Evolutionary conservation across 106 monocot species (phyloP).

Genomic region (Dendrobium nobile): DNA sequence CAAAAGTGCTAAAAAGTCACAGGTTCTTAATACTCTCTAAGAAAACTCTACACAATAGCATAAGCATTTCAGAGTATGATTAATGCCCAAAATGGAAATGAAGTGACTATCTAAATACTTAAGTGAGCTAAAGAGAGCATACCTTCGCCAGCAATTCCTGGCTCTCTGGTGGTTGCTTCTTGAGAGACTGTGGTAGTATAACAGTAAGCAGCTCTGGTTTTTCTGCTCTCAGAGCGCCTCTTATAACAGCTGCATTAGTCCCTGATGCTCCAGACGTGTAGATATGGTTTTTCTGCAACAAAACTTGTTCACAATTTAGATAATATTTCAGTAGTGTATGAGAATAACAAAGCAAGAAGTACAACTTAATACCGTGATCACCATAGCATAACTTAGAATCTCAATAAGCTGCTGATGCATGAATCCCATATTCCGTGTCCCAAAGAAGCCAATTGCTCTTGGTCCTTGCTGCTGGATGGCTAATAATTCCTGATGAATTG

Average conservation of each 20-base stretch:
- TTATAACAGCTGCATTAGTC: slow-evolving; percentile 97
- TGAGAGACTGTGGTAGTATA: slow-evolving; percentile 88
- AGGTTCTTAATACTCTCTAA: neutral
- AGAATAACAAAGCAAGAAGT: neutral
- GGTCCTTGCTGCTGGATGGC: slow-evolving; percentile 98
- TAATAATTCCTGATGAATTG: slow-evolving; percentile 61
- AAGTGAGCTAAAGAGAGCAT: slow-evolving; percentile 9
- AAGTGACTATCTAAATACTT: neutral
- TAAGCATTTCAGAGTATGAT: neutral
- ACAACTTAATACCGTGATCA: slow-evolving; percentile 69
- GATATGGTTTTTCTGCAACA: slow-evolving; percentile 89
- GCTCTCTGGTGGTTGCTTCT: slow-evolving; percentile 89
- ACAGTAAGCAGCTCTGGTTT: slow-evolving; percentile 90
- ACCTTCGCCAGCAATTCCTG: slow-evolving; percentile 92
- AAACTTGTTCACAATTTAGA: neutral
- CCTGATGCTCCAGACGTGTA: slow-evolving; percentile 96
- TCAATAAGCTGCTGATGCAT: slow-evolving; percentile 99
- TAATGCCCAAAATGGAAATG: neutral
- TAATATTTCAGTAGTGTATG: slow-evolving; percentile 4
- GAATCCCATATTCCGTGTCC: slow-evolving; percentile 98
- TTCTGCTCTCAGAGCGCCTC: slow-evolving; percentile 95
- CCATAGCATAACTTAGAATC: slow-evolving; percentile 97
- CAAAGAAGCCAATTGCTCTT: slow-evolving; percentile 95
- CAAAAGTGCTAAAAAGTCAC: neutral
- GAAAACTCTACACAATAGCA: neutral